Base-by-base conservation (phyloP, 2,329 filamentous ascomycete genomes). In the Arthroderma sp. region DNA sequence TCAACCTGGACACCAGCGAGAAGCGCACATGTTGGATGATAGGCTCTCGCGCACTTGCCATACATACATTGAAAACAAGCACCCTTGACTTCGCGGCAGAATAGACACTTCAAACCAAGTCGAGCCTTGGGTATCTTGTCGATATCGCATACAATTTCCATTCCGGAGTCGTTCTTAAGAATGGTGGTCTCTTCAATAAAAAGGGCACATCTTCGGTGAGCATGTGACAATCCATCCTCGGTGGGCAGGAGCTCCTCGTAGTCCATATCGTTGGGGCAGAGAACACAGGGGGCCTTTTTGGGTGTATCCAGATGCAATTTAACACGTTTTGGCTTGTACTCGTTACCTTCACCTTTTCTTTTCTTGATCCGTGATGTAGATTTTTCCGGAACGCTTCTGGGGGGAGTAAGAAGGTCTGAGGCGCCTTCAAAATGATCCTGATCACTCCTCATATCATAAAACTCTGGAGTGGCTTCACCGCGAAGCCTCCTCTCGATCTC, bases 31-130 rank as follows among this genome's bases (percentile, higher is more conserved):
- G 88, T 96, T 10, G 89, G 85, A 61, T 98, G 91, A 64, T 95
- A 98, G 6, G 89, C 83, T 51, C 91, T 75, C 3, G 85, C 83
- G 57, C 91, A 98, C 61, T 94, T 96, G 69, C 88, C 89, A 54
- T 86, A 82, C 1, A 86, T 93, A 64, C 91, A 98, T 62, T 96
- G 89, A 67, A 98, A 93, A 65, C 89, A 95, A 10, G 86, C 86
- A n/a, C 91, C 91, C 46, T 83, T 84, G 63, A 91, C 93, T 30
- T 87, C 93, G 31, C 88, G 85, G 60, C 91, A 98, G 66, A 85
- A 94, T 49, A 94, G 79, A 62, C 91, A 98, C 63, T 94, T 94
- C 53, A 96, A 79, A 28, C 93, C 87, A 53, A 94, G 69, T 15
- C 89, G 83, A 45, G 84, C 85, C 61, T 91, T 89, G 58, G 84